A percentile compares a stretch with the other conserved stretches of the same genome.
Evolutionary conservation across 768 basidiomycete species (phyloP).

Genomic region (Kwoniella bestiolae): DNA sequence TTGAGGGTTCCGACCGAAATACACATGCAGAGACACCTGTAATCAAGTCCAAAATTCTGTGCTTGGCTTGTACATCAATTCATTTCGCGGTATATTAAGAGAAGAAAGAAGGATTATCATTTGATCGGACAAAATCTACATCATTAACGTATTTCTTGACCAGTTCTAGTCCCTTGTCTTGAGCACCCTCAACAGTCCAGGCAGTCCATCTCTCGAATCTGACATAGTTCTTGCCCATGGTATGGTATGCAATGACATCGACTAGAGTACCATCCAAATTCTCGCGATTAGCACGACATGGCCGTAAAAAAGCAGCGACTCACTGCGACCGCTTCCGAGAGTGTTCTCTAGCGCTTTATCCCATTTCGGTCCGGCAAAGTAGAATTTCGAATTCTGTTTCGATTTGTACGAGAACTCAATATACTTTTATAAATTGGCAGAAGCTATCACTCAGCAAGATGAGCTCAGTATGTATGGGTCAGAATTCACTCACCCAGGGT

Average conservation of each 20-base stretch:
- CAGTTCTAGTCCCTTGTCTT: neutral
- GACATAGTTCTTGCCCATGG: neutral
- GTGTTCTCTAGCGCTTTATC: neutral
- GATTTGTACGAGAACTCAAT: neutral
- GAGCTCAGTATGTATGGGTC: too few species aligned
- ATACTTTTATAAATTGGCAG: too few species aligned
- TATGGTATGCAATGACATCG: neutral
- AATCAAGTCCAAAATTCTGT: too few species aligned
- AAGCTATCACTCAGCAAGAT: too few species aligned
- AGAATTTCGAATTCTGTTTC: neutral
- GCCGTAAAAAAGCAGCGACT: neutral
- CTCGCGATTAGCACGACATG: too few species aligned
- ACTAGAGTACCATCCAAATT: too few species aligned
- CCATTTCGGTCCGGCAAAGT: neutral
- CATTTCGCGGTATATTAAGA: too few species aligned
- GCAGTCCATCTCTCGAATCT: neutral
- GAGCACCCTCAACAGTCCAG: neutral
- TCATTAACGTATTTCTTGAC: neutral
- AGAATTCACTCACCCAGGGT: too few species aligned
- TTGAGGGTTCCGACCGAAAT: too few species aligned
- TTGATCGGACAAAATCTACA: neutral
- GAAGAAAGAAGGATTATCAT: neutral
- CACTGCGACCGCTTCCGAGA: neutral
- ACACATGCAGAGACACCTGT: too few species aligned
- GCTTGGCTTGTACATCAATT: too few species aligned